Percentiles rank a stretch among this genome's conserved stretches.
Evolutionary conservation across 2,329 filamentous ascomycete species (phyloP).

Genomic region (Trichoderma sp.): DNA sequence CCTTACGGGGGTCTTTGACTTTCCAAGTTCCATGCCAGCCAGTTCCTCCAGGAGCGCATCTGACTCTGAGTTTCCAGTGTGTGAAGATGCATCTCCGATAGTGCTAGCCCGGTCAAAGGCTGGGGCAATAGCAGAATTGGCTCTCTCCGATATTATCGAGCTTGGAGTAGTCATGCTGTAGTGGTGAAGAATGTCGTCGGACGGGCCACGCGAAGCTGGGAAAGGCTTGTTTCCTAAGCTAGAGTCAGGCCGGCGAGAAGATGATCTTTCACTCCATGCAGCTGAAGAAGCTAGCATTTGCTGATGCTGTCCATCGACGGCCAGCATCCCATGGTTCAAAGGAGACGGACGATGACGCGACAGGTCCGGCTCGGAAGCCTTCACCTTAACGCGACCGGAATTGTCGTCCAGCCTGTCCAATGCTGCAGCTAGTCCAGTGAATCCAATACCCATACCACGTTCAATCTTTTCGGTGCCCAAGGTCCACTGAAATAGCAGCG

Average conservation of each 20-base stretch:
- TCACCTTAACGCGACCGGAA: neutral
- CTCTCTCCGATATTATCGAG: neutral
- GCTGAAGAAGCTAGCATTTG: neutral
- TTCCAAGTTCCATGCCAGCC: constrained; percentile 1
- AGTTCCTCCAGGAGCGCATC: constrained; percentile 6
- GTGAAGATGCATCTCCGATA: constrained; percentile 5
- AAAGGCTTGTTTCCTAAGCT: constrained; percentile 1
- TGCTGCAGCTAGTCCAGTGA: constrained; percentile 63
- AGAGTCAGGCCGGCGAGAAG: constrained; percentile 11
- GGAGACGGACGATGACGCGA: neutral
- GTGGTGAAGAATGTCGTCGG: constrained; percentile 1
- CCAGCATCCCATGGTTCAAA: neutral
- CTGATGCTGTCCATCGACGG: neutral
- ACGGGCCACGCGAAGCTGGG: neutral
- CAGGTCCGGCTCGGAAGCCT: constrained; percentile 9
- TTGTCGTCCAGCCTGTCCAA: constrained; percentile 44
- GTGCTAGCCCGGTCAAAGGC: constrained; percentile 9
- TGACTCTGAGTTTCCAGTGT: constrained; percentile 3
- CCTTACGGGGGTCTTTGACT: constrained; percentile 22
- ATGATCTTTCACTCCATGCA: constrained; percentile 8
- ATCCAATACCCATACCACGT: constrained; percentile 62
- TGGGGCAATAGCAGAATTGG: neutral
- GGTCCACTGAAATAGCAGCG: constrained; percentile 63
- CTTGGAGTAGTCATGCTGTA: constrained; percentile 6
- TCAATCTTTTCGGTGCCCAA: constrained; percentile 58